Base-by-base conservation (phyloP, 768 basidiomycete genomes). In the Mycena alexandri region DNA sequence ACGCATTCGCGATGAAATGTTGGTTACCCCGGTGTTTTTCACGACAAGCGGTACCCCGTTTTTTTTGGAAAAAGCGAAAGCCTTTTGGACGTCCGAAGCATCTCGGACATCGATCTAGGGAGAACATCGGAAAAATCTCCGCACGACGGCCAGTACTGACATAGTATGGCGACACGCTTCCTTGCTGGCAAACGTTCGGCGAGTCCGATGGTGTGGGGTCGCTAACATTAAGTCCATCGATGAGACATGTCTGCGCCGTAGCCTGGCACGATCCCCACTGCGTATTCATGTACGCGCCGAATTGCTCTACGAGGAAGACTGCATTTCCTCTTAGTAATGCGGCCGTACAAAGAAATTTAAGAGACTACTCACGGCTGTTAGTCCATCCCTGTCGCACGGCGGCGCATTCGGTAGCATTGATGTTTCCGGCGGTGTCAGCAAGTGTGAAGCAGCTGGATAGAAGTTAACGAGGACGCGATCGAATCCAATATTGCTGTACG, bases 191-290 rank as follows among this genome's bases (percentile, higher is more conserved):
- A 10, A 55, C 64, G 13, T 64, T 71, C 6, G 70, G 71, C 16
- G 71, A 68, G 4, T 52, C 29, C 5, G 69, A 71, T 2, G 75
- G 75, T 5, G 52, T 29, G 10, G 72, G 59, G 64, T 75, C 68
- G 22, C 53, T 67, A 8, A 65, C 22, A 14, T 71, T 62, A 17
- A 57, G 29, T 47, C 57, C 74, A 63, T 79, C 73, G 12, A 82
- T 75, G 13, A 80, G 59, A 59, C 82, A 83, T 2, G 73, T 67
- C 19, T 75, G 64, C 0, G 70, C 53, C 8, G 68, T 73, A 41
- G 66, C 46, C 65, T 82, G 79, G 68, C 83, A 84, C 11, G 80
- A 79, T 66, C 80, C 82, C 81, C 80, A 81, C 69, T 82, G 78
- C 2, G 76, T 59, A 36, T 72, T 69, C 58, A 72, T 65, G 59